Evolutionary conservation across 2,329 filamentous ascomycete genomes (phyloP), one percentile per base, ranked within the genome.

Genomic region (Fusarium burgessii): DNA sequence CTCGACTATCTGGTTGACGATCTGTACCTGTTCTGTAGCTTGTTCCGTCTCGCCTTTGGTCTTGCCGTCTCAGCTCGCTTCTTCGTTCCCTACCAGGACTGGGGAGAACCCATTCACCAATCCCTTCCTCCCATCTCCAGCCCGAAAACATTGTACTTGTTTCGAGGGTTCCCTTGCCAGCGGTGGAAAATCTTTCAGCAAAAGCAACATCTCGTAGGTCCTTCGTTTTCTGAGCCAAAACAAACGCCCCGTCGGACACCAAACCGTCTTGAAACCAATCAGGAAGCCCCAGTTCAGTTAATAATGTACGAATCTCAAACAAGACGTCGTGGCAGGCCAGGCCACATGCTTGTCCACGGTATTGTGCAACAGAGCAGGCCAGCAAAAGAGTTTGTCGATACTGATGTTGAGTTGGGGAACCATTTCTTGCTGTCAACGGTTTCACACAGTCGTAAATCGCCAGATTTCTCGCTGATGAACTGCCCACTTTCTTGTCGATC

Each of bases 141-240:
- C 80, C 80, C 5, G 78, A 77, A 54, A 81, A 82, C 8, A 79
- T 73, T 13, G 66, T 73, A 27, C 62, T 74, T 10, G 49, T 52
- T 42, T 60, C 57, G 29, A 63, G 41, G 18, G 50, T 56, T 20
- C 57, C 58, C 25, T 62, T 66, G 17, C 56, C 52, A 25, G 66
- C 59, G 10, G 45, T 59, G 25, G 72, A 60, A 29, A 87, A 77
- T 33, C 77, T 81, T 70, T 89, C 87, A 6, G 86, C 87, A 71
- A 86, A 88, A 13, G 83, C 84, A 42, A 89, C 81, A 69, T 89
- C 87, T 29, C 84, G 80, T 10, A 89, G 77, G 69, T 87, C 84
- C 58, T 84, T 84, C 17, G 86, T 88, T 57, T 83, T 81, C 62
- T 87, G 84, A 2, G 87, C 86, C 32, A 88, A 77, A 33, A 84